Conservation (phyloP, 345 rosid species). For the Eucalyptus polybractea region DNA sequence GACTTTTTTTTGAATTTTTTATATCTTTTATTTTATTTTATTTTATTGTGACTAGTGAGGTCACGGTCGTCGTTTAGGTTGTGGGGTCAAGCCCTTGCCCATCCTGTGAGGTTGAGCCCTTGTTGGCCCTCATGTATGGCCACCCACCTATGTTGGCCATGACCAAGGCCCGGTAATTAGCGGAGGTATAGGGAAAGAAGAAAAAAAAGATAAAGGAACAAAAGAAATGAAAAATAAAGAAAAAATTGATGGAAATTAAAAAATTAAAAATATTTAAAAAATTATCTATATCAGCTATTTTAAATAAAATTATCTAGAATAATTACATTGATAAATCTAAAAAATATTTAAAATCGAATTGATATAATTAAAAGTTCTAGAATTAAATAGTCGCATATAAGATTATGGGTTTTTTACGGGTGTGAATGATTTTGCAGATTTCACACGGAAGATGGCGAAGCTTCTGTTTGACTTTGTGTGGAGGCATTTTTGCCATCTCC, state of each 20-base stretch:
- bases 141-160: not conserved
- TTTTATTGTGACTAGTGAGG: too few species aligned
- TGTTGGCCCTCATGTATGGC: not conserved
- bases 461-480: not conserved
- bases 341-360: too few species aligned
- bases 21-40: too few species aligned
- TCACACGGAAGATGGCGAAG: not conserved
- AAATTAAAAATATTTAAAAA: too few species aligned
- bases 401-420: accelerated
- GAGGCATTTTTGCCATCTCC: not conserved
- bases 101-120: not conserved
- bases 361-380: too few species aligned
- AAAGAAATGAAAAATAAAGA: too few species aligned
- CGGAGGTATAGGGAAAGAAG: accelerated
- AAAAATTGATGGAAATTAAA: too few species aligned
- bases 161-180: not conserved
- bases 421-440: not conserved
- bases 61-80: accelerated
- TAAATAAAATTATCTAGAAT: too few species aligned
- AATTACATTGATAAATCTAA: too few species aligned
- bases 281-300: too few species aligned
- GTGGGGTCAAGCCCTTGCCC: accelerated
- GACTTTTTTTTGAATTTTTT: too few species aligned
- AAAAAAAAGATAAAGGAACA: accelerated
- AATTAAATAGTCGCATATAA: too few species aligned